Evolutionary conservation across 202 grass and related monocot genomes (phyloP).

Genomic region (Dendrocalamus latiflorus): DNA sequence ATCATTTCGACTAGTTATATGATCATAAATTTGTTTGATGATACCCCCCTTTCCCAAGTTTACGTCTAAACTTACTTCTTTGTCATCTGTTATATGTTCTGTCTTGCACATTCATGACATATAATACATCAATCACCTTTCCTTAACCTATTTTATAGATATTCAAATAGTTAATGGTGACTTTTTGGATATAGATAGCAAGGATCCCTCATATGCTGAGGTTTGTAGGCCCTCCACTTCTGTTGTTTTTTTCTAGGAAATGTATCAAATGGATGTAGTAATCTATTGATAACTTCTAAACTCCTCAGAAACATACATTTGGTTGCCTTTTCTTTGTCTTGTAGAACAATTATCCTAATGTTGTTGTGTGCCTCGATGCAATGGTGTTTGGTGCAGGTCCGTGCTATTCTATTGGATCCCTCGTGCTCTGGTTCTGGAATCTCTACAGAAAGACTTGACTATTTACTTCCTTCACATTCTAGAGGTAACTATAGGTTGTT

Average conservation of each 20-base stretch:
- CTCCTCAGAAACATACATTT: not conserved
- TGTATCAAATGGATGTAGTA: not conserved
- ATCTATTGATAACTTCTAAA: not conserved
- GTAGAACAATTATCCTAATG: not conserved
- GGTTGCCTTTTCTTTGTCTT: not conserved
- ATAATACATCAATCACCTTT: constrained; percentile 16
- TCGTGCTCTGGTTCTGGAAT: constrained; percentile 98
- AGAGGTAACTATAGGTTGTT: constrained; percentile 42
- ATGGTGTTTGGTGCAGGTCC: constrained; percentile 44
- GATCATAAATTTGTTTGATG: not conserved
- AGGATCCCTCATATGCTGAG: constrained; percentile 55
- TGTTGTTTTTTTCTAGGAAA: not conserved
- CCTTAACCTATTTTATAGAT: constrained; percentile 57
- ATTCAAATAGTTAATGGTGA: constrained; percentile 62
- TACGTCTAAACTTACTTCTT: not conserved
- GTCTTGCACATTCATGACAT: not conserved
- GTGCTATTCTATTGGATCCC: constrained; percentile 80
- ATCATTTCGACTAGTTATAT: not conserved
- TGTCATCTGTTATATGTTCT: not conserved
- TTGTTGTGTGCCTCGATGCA: not conserved
- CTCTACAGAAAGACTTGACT: constrained; percentile 76
- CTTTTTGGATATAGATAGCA: constrained; percentile 70
- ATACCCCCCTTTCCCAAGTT: not conserved
- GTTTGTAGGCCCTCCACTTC: constrained; percentile 30
- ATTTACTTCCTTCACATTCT: constrained; percentile 77